These are phyloP conservation scores for Beauveria bassiana DNA, from an alignment of 2,329 filamentous ascomycete species.

Conservation along the genomic window DNA sequence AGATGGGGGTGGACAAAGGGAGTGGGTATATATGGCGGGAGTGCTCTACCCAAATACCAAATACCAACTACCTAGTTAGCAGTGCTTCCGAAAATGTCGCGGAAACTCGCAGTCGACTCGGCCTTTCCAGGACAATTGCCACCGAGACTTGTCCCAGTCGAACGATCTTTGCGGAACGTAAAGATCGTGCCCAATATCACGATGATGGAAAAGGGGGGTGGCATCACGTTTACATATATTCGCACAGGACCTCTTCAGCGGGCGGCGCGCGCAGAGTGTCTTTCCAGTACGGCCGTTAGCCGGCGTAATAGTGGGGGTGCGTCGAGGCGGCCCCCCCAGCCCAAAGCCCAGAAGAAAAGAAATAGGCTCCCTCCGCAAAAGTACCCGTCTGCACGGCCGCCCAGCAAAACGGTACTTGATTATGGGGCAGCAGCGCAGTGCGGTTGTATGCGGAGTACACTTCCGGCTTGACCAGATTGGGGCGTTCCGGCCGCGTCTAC, in stretches of 20 bases:
- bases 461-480: background rate
- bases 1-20: too few species aligned
- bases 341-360: background rate
- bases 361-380: slow-evolving; percentile 6
- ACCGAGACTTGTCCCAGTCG: too few species aligned
- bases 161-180: too few species aligned
- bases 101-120: too few species aligned
- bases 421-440: background rate
- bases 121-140: too few species aligned
- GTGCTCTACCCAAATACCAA: too few species aligned
- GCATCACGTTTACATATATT: background rate
- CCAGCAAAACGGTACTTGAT: background rate
- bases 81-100: too few species aligned
- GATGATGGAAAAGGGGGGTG: background rate
- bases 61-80: too few species aligned
- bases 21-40: too few species aligned
- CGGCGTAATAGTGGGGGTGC: slow-evolving; percentile 50
- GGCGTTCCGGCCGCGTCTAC: background rate
- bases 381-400: slow-evolving; percentile 12
- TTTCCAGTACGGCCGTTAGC: slow-evolving; percentile 44
- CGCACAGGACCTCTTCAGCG: background rate
- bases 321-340: background rate
- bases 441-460: background rate
- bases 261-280: slow-evolving; percentile 21
- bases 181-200: too few species aligned